These are phyloP conservation scores for Pythium rishiriense DNA, from an alignment of 352 stramenopile genomes.

Conservation along the genomic window DNA sequence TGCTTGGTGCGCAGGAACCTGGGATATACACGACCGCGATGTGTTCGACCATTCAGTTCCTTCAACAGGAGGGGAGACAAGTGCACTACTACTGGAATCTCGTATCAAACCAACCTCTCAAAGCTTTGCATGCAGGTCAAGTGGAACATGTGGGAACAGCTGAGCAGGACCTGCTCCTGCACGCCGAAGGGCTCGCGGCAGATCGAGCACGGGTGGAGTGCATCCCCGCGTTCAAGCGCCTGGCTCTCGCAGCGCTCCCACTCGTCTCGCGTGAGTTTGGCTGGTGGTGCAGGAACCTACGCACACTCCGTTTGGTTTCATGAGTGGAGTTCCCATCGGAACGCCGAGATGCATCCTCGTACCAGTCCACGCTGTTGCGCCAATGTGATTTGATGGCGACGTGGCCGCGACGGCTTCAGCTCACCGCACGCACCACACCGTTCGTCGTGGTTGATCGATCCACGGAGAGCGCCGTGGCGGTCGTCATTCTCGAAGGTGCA, in stretches of 20 bases:
- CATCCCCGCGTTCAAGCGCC: slow-evolving; percentile 62
- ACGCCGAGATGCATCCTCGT: neutral
- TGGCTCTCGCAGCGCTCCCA: slow-evolving; percentile 75
- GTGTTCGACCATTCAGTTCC: too few relatives aligned
- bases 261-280: slow-evolving; percentile 66
- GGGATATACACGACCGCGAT: neutral
- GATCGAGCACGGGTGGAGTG: slow-evolving; percentile 74
- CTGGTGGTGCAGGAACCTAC: slow-evolving; percentile 47
- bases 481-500: slow-evolving; percentile 80
- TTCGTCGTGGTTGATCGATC: slow-evolving; percentile 23
- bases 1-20: slow-evolving; percentile 75
- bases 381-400: slow-evolving; percentile 45
- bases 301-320: too few relatives aligned
- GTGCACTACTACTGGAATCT: too few relatives aligned
- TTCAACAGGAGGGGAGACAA: too few relatives aligned
- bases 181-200: slow-evolving; percentile 75
- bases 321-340: neutral
- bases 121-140: slow-evolving; percentile 80
- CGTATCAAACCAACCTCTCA: slow-evolving; percentile 54
- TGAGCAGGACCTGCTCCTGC: slow-evolving; percentile 80
- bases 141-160: slow-evolving; percentile 88
- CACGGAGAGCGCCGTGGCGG: neutral
- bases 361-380: slow-evolving; percentile 75
- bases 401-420: slow-evolving; percentile 28
- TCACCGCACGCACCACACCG: slow-evolving; percentile 54